Percentiles rank a stretch among this genome's conserved stretches.
Conservation (phyloP, 1,284 basidiomycete species). For the Trichosporon coremiiforme region DNA sequence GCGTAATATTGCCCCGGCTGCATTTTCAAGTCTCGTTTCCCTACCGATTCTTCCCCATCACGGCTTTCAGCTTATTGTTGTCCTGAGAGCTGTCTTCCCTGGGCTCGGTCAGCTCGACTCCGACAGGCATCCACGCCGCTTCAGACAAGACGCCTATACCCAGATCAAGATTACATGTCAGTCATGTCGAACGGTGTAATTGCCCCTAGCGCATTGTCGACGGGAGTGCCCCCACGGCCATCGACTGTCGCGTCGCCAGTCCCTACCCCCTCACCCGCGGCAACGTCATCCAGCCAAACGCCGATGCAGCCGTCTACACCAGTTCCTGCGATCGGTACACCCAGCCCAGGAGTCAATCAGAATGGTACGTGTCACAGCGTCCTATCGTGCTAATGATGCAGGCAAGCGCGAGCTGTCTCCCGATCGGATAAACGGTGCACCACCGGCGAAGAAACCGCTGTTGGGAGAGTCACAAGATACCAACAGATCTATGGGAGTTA, state of each 20-base stretch:
- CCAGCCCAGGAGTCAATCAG: constrained; percentile 22
- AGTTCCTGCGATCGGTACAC: neutral
- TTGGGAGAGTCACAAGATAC: neutral
- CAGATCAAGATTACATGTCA: neutral
- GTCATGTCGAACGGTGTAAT: constrained; percentile 27
- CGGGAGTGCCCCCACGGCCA: neutral
- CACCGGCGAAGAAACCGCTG: constrained; percentile 25
- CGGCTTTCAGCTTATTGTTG: neutral
- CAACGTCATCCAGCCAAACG: constrained; percentile 7
- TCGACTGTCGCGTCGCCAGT: constrained; percentile 9
- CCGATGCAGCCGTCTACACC: constrained; percentile 10
- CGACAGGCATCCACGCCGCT: constrained; percentile 13
- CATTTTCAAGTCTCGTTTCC: neutral
- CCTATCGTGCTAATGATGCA: neutral
- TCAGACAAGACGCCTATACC: neutral
- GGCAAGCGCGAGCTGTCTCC: constrained; percentile 33
- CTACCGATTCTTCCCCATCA: neutral
- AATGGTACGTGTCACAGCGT: constrained; percentile 22
- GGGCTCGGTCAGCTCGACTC: neutral
- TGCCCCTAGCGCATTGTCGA: constrained; percentile 17
- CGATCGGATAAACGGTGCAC: constrained; percentile 19
- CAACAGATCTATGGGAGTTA: neutral
- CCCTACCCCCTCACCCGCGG: neutral
- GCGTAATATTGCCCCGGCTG: neutral
- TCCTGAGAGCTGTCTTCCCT: neutral